Conservation (phyloP, 257 asterid genomes). For the Solanum neorickii region DNA sequence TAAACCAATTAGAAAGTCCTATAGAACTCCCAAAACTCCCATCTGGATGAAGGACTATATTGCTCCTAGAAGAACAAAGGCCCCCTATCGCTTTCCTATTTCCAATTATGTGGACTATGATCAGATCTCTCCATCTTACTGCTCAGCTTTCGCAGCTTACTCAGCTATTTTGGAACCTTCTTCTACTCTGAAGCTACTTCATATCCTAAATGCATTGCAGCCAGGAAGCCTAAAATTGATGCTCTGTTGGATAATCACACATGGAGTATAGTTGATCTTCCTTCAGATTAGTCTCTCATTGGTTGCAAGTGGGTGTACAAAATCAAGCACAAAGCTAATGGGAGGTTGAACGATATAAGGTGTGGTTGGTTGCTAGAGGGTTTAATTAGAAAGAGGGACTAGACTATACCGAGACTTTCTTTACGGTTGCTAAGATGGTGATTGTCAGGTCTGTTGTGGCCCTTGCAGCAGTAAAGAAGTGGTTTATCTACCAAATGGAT, state of each 20-base stretch:
- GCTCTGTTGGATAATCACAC: neutral
- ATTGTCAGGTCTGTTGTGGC: neutral
- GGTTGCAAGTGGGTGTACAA: neutral
- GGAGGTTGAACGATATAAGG: neutral
- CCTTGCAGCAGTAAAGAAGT: neutral
- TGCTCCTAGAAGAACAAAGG: neutral
- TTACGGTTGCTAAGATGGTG: neutral
- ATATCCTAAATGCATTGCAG: too few relatives aligned
- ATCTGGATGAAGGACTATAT: neutral
- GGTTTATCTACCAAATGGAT: neutral
- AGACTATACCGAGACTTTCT: too few relatives aligned
- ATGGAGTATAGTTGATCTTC: neutral
- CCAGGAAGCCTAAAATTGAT: too few relatives aligned
- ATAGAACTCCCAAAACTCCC: neutral
- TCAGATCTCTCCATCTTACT: too few relatives aligned
- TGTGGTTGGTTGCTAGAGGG: rapidly evolving
- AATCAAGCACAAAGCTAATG: neutral
- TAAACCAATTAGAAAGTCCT: neutral
- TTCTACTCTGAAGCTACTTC: too few relatives aligned
- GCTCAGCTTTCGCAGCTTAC: neutral
- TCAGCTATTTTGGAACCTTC: neutral
- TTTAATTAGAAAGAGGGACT: neutral
- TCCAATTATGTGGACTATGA: neutral
- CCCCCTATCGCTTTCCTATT: neutral
- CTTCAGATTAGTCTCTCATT: neutral